Evolutionary conservation across 345 rosid species (phyloP), one percentile per base, ranked within the genome.

Genomic region (Erodium maritimum): DNA sequence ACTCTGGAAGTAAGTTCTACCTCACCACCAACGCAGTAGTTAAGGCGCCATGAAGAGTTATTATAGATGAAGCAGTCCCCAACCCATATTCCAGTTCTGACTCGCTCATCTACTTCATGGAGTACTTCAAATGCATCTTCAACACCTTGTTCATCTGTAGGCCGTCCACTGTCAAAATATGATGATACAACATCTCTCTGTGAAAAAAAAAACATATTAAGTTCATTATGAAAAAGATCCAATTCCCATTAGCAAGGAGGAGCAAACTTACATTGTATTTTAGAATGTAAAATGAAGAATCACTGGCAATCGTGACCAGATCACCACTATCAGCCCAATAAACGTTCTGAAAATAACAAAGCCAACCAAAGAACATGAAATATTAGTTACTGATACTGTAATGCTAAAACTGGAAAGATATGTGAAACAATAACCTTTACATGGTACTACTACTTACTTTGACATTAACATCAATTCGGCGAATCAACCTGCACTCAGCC

Each of bases 321-420:
- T 94, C 99, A 73, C 99, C 99, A 60, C 96, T 84, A 70, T 94
- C 99, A 72, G 97, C 99, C 99, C 99, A 94, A 71, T 87, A 90
- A 17, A 94, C 81, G 78, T 94, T 90, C 99, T 93, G 85, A 63
- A 42, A 67, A 50, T 14, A 42, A 42, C 37, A 42, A 42, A 10
- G 48, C 12, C 11, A 42, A 42, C 3, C 48, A 42, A 42, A 42
- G 14, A 9, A 14, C 34, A 12, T 42, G 48, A 42, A 42, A 7
- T 5, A 42, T 42, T 42, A 11, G 48, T 42, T 42, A 42, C 48
- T 11, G 33, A 11, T 29, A 19, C 37, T 7, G 12, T 14, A 42
- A 56, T n/a, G 22, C 16, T 16, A 5, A 52, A 58, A 52, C 55
- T 20, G 33, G 19, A 37, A 5, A 37, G 14, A 1, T 10, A 14